Base-by-base conservation (phyloP, 2,329 filamentous ascomycete species). In the Penicillium sp. region DNA sequence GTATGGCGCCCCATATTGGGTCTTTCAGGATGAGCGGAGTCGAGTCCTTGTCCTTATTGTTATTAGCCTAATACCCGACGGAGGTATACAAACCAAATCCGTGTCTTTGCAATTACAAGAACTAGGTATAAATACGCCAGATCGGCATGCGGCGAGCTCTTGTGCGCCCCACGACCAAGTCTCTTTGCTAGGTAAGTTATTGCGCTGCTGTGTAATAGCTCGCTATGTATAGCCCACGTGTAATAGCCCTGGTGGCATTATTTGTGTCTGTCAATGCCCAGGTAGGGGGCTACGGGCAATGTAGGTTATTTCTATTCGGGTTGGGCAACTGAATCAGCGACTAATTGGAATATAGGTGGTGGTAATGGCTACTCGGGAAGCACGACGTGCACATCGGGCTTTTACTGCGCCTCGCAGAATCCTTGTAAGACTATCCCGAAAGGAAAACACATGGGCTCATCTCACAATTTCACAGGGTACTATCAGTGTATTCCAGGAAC, bases 401-500 rank as follows among this genome's bases (percentile, higher is more conserved):
- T 38, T 26, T 54, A 54, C 15, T 67, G 65, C 60, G 53, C 59
- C 40, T 65, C 65, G 22, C 65, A 67, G 51, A 67, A 67, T 53
- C 40, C 58, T 6, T 67, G 65, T 65, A 49, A 37, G 60, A 57
- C n/a, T 19, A 3, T 40, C 6, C 5, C 4, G 24, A 15, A 6
- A 19, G 4, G 1, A 26, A 30, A 49, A 8, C 8, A 17, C 19
- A 17, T 38, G 12, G 13, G 4, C 44, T 26, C 13, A 6, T 26
- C 38, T 47, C 15, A 56, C 22, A 2, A 37, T 15, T 44, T 9
- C 30, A 4, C n/a, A 65, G 63, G 47, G 15, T 67, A 65, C n/a
- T 64, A 59, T 17, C 65, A 67, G 42, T 67, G 65, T 30, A 19
- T 65, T 42, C 65, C 65, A 3, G 65, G 63, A 24, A 64, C 58